These are phyloP conservation scores for Cordyceps javanica DNA, from an alignment of 2,329 filamentous ascomycete species.

Conservation along the genomic window DNA sequence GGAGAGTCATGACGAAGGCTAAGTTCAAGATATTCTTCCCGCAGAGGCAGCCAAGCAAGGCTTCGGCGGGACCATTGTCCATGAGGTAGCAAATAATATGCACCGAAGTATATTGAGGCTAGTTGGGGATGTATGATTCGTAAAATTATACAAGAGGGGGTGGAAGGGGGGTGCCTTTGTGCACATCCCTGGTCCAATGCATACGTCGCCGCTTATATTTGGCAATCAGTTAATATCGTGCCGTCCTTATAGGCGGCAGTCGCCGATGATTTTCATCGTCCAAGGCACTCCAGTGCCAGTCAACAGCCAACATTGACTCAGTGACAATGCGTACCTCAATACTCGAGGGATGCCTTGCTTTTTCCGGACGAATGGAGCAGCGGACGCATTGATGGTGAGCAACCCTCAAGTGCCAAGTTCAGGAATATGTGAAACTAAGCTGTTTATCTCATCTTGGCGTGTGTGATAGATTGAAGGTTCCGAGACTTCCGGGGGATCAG, in stretches of 20 bases:
- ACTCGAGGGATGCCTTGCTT: neutral
- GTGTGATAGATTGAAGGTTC: neutral
- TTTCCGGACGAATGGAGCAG: neutral
- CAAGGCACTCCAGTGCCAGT: neutral
- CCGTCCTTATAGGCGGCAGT: neutral
- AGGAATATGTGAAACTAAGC: conserved; percentile 3
- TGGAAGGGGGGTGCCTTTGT: neutral
- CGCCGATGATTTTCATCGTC: neutral
- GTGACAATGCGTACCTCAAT: neutral
- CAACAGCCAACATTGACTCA: neutral
- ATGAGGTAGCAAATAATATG: neutral
- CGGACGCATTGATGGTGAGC: neutral
- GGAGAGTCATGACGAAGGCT: neutral
- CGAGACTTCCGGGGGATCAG: neutral
- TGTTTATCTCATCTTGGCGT: neutral
- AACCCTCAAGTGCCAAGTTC: neutral
- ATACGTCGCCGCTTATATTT: neutral
- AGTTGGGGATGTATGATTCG: neutral
- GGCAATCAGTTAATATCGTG: neutral
- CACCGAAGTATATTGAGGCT: neutral
- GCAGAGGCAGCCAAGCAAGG: neutral
- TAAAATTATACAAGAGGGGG: neutral
- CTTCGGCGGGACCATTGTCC: neutral
- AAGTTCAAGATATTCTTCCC: neutral
- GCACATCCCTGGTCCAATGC: conserved; percentile 4